A percentile compares a stretch with the other conserved stretches of the same genome.
Conservation (phyloP, 768 basidiomycete genomes). For the Cytidiella melzeri region DNA sequence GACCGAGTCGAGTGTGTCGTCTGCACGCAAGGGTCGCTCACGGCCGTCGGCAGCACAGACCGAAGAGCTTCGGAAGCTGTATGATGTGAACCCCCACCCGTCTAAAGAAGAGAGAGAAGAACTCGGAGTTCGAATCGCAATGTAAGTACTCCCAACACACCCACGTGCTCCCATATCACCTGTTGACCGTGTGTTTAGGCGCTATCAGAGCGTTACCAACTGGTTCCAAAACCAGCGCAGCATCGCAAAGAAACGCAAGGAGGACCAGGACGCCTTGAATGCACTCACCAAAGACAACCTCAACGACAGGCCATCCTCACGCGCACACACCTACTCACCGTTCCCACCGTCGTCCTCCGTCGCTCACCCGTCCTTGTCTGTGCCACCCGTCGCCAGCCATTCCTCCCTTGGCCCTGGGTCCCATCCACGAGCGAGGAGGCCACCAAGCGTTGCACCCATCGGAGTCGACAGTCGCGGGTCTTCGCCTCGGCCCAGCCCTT, state of each 20-base stretch:
- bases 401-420: slow-evolving; percentile 33
- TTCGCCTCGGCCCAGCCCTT: slow-evolving; percentile 23
- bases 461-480: slow-evolving; percentile 18
- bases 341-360: slow-evolving; percentile 25
- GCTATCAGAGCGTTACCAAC: slow-evolving; percentile 73
- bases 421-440: slow-evolving; percentile 33
- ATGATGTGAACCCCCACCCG: slow-evolving; percentile 60
- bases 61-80: slow-evolving; percentile 63
- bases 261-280: slow-evolving; percentile 41
- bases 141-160: slow-evolving; percentile 44
- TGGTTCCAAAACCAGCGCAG: slow-evolving; percentile 88
- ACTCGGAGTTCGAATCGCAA: slow-evolving; percentile 64
- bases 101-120: slow-evolving; percentile 59
- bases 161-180: slow-evolving; percentile 4
- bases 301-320: slow-evolving; percentile 16
- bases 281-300: slow-evolving; percentile 20
- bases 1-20: slow-evolving; percentile 25
- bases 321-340: slow-evolving; percentile 20
- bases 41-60: slow-evolving; percentile 60
- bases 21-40: slow-evolving; percentile 56
- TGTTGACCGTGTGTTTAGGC: slow-evolving; percentile 48
- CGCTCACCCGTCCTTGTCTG: slow-evolving; percentile 25
- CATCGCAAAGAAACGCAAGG: slow-evolving; percentile 64
- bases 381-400: slow-evolving; percentile 42
- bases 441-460: slow-evolving; percentile 25